phyloP scores from a whole-genome alignment of 352 stramenopile species.

The Phytophthora podocarpi region DNA sequence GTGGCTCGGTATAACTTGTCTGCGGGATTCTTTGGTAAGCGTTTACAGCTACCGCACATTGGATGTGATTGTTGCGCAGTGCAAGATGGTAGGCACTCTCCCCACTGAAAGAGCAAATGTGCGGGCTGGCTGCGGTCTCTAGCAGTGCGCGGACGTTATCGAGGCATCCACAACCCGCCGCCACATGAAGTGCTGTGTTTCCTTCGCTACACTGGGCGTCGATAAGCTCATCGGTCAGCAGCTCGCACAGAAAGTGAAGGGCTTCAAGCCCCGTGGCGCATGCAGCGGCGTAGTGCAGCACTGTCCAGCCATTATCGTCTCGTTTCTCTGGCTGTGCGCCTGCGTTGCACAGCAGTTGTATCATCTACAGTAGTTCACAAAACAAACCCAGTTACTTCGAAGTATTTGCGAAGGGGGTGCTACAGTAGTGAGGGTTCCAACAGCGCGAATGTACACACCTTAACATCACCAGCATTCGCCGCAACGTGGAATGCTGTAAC shows the following conservation, averaged over 20 bases:
- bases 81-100: constrained; percentile 62
- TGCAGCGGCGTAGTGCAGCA: constrained; percentile 64
- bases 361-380: constrained; percentile 28
- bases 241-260: constrained; percentile 62
- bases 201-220: constrained; percentile 54
- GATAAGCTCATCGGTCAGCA: constrained; percentile 47
- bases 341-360: constrained; percentile 56
- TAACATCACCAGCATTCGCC: constrained; percentile 58
- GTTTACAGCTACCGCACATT: constrained; percentile 56
- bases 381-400: no score
- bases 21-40: constrained; percentile 46
- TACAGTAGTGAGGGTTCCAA: no score
- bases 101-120: constrained; percentile 41
- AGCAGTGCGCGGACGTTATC: constrained; percentile 59
- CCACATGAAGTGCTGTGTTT: constrained; percentile 71
- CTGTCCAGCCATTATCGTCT: constrained; percentile 69
- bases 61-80: constrained; percentile 61
- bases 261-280: constrained; percentile 42
- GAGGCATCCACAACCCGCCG: constrained; percentile 57
- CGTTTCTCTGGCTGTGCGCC: constrained; percentile 34
- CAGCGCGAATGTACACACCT: constrained; percentile 10
- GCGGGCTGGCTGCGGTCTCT: constrained; percentile 60
- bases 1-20: neutral
- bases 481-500: constrained; percentile 64
- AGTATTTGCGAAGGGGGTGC: no score